Percentiles rank a stretch among this genome's conserved stretches.
These are phyloP conservation scores for Psilocybe tampanensis DNA, from an alignment of 768 basidiomycete species.

Conservation along the genomic window DNA sequence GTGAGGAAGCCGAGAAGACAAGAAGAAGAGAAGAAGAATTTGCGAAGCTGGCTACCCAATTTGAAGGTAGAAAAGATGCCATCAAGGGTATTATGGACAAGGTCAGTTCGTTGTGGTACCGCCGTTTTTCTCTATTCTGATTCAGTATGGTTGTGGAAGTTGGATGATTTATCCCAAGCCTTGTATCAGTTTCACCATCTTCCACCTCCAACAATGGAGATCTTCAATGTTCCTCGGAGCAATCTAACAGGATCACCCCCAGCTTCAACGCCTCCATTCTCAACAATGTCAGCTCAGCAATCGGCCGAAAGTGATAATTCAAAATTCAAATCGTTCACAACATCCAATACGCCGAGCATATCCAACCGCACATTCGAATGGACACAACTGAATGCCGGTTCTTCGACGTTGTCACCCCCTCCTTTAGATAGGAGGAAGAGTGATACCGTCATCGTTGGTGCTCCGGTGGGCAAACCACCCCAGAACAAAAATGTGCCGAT, in stretches of 20 bases:
- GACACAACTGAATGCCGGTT: slow-evolving; percentile 9
- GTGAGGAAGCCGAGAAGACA: slow-evolving; percentile 57
- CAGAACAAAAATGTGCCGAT: slow-evolving; percentile 26
- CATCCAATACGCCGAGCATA: background rate
- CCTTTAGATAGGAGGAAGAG: slow-evolving; percentile 12
- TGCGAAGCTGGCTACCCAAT: slow-evolving; percentile 64
- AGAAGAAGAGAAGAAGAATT: slow-evolving; percentile 69
- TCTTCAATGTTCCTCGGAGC: slow-evolving; percentile 33
- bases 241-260: slow-evolving; percentile 23
- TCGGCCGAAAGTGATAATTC: slow-evolving; percentile 8
- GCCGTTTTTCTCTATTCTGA: background rate
- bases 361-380: slow-evolving; percentile 10
- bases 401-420: slow-evolving; percentile 12
- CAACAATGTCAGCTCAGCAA: slow-evolving; percentile 5
- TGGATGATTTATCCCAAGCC: slow-evolving; percentile 58
- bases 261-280: slow-evolving; percentile 7
- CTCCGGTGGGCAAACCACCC: slow-evolving; percentile 6
- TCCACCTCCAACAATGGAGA: slow-evolving; percentile 46
- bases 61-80: slow-evolving; percentile 67
- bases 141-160: slow-evolving; percentile 31
- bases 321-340: background rate
- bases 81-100: slow-evolving; percentile 77
- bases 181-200: slow-evolving; percentile 53
- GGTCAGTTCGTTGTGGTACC: slow-evolving; percentile 36
- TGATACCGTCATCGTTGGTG: slow-evolving; percentile 8